Conservation (phyloP, 305 asterid species). For the Solanum hybrid region DNA sequence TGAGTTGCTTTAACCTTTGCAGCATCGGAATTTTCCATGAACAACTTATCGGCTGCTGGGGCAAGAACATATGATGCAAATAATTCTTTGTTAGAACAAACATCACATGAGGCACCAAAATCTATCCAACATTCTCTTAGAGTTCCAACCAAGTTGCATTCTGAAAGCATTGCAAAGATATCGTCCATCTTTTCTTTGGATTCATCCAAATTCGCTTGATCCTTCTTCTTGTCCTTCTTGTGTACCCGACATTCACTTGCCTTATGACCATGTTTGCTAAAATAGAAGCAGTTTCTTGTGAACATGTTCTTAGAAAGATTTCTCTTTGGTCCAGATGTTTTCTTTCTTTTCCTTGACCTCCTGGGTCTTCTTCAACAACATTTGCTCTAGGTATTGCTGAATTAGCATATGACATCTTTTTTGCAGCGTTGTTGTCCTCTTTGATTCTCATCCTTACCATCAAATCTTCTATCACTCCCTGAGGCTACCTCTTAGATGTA, state of each 20-base stretch:
- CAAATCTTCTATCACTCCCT: too few species aligned
- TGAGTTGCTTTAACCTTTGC: rapidly evolving
- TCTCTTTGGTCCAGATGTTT: not conserved
- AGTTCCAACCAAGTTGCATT: not conserved
- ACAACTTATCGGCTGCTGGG: not conserved
- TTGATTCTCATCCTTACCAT: too few species aligned
- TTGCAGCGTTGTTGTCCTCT: too few species aligned
- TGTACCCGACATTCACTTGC: not conserved
- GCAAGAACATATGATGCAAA: not conserved
- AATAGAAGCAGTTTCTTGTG: not conserved
- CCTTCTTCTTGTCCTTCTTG: not conserved
- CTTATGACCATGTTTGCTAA: not conserved
- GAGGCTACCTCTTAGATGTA: not conserved
- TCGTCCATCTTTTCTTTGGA: not conserved
- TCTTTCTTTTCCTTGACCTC: not conserved
- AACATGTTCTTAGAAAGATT: not conserved
- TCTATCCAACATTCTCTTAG: not conserved
- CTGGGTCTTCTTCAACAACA: not conserved
- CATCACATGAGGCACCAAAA: not conserved
- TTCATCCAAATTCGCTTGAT: not conserved
- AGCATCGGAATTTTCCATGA: not conserved
- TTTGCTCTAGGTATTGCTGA: too few species aligned
- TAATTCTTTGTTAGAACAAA: not conserved
- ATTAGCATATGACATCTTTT: too few species aligned
- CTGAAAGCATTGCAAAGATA: too few species aligned